A percentile compares a stretch with the other conserved stretches of the same genome.
Evolutionary conservation across 345 rosid genomes (phyloP).

Genomic region (Turnera subulata): DNA sequence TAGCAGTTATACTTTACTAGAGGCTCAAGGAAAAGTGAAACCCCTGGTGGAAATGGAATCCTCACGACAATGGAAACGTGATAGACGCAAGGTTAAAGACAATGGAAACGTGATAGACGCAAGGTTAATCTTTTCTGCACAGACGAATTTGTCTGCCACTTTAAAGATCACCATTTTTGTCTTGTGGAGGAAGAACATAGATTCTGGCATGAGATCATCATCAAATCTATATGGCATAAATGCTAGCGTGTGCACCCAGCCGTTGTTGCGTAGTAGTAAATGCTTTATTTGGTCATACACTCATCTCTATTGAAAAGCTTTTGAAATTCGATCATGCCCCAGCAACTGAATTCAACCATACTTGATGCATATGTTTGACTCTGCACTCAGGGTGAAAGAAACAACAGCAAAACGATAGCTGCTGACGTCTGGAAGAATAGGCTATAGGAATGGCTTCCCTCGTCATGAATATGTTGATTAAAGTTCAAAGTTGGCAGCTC

Average conservation of each 20-base stretch:
- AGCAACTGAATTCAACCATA: conserved; percentile 20
- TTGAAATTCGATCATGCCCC: conserved; percentile 25
- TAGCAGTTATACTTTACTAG: no score
- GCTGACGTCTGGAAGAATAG: conserved; percentile 15
- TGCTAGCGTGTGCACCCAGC: conserved; percentile 60
- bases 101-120: no score
- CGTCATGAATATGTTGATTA: neutral
- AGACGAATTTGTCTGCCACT: conserved; percentile 14
- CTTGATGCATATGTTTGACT: conserved; percentile 44
- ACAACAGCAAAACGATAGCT: conserved; percentile 19
- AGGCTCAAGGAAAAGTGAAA: no score
- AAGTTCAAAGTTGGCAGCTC: no score
- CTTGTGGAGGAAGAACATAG: conserved; percentile 54
- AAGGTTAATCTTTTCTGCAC: neutral
- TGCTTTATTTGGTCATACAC: conserved; percentile 47
- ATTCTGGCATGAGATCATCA: conserved; percentile 61
- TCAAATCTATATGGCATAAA: conserved; percentile 63
- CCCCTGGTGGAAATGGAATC: no score
- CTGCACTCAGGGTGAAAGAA: conserved; percentile 13
- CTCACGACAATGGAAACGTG: no score
- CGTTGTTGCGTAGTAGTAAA: conserved; percentile 30
- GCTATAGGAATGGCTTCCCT: conserved; percentile 8
- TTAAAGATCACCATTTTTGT: conserved; percentile 32
- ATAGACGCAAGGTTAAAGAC: no score
- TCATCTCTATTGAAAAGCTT: conserved; percentile 25